Percentiles rank a stretch among this genome's conserved stretches.
These are phyloP conservation scores for Albifimbria verrucaria DNA, from an alignment of 2,329 filamentous ascomycete genomes.

Conservation along the genomic window DNA sequence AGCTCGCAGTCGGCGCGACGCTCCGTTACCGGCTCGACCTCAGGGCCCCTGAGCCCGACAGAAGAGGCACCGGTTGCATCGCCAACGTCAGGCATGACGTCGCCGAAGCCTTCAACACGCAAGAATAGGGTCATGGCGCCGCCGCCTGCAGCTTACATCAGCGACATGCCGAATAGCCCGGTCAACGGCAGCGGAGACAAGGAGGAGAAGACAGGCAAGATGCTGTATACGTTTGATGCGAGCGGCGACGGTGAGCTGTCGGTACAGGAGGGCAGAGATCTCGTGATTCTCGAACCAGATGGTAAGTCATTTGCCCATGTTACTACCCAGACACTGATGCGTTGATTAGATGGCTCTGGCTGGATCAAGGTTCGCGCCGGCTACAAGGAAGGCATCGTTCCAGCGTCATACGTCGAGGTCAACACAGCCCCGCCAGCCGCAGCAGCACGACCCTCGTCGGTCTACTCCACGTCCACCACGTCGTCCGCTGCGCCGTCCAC, in stretches of 20 bases:
- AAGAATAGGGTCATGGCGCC: conserved; percentile 81
- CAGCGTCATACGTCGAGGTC: conserved; percentile 78
- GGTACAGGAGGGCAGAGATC: conserved; percentile 73
- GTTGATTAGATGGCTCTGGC: conserved; percentile 80
- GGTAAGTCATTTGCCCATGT: conserved; percentile 68
- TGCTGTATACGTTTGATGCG: conserved; percentile 85
- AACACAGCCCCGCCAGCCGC: conserved; percentile 41
- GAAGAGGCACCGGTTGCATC: conserved; percentile 40
- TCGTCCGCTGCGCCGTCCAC: conserved; percentile 30
- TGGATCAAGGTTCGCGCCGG: conserved; percentile 84
- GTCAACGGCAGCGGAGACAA: conserved; percentile 37
- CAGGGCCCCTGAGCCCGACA: conserved; percentile 44
- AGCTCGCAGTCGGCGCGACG: conserved; percentile 80
- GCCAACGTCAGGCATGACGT: conserved; percentile 23
- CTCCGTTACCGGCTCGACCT: conserved; percentile 64
- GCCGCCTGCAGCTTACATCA: conserved; percentile 78
- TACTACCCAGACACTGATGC: no score
- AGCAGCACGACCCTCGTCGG: conserved; percentile 64
- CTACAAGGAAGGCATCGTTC: conserved; percentile 79
- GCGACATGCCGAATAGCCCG: conserved; percentile 55
- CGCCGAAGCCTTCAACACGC: conserved; percentile 29
- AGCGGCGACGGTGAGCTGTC: conserved; percentile 77
- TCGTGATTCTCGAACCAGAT: conserved; percentile 79
- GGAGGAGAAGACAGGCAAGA: conserved; percentile 67
- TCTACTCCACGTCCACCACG: conserved; percentile 67